These are phyloP conservation scores for Trypanosoma conorhini DNA, from an alignment of 208 protist species.

Conservation along the genomic window DNA sequence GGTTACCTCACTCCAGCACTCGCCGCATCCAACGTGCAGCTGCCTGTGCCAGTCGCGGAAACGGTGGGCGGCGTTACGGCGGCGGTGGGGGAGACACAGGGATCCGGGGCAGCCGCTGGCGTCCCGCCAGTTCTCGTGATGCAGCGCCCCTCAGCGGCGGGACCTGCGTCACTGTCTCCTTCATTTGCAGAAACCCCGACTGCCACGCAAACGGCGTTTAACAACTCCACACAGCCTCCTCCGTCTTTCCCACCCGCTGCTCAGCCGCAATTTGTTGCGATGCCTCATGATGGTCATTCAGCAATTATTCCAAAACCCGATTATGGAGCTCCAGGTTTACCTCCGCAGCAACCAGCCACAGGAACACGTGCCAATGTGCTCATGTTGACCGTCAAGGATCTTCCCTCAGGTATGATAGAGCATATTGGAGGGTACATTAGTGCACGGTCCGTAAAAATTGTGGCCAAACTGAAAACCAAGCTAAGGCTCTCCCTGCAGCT, in stretches of 20 bases:
- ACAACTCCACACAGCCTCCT: neutral
- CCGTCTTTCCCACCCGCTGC: neutral
- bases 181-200: neutral
- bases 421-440: slow-evolving; percentile 90
- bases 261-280: neutral
- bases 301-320: neutral
- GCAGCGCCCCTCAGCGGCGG: neutral
- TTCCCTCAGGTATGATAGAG: slow-evolving; percentile 72
- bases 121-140: neutral
- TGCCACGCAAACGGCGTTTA: neutral
- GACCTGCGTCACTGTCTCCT: neutral
- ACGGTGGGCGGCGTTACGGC: neutral
- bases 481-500: slow-evolving; percentile 86
- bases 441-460: slow-evolving; percentile 88
- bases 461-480: slow-evolving; percentile 81
- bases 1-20: neutral
- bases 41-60: neutral
- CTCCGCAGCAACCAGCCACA: slow-evolving; percentile 3
- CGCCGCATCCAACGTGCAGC: neutral
- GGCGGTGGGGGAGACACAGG: no score
- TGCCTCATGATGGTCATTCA: neutral
- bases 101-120: neutral
- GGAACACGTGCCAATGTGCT: slow-evolving; percentile 47
- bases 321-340: neutral
- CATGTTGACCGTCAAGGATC: slow-evolving; percentile 85